Evolutionary conservation across 345 rosid species (phyloP).

Genomic region (Mallotus nudiflorus): DNA sequence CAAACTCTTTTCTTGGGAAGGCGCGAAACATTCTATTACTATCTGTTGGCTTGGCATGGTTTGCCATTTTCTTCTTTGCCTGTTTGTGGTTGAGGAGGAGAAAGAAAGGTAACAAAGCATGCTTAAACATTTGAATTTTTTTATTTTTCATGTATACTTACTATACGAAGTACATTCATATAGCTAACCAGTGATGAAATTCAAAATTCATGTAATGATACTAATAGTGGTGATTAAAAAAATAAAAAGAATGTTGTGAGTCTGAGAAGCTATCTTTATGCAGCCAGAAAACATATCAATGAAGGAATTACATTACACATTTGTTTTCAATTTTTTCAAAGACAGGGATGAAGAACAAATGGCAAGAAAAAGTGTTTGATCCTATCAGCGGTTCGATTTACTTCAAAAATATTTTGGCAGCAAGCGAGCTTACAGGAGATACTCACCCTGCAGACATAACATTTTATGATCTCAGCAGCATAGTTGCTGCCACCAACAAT

Average conservation of each 20-base stretch:
- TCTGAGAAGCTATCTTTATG: too few relatives aligned
- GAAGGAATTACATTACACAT: too few relatives aligned
- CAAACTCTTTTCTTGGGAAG: background rate
- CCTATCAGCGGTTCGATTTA: background rate
- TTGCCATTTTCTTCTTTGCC: background rate
- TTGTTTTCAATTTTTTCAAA: background rate
- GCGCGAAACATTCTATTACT: background rate
- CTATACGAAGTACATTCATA: too few relatives aligned
- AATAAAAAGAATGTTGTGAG: too few relatives aligned
- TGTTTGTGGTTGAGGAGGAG: background rate
- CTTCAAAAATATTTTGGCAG: background rate
- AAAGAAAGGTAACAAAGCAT: background rate
- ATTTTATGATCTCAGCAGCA: conserved; percentile 4
- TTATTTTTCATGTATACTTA: background rate
- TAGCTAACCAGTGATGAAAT: too few relatives aligned
- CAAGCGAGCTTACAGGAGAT: too few relatives aligned
- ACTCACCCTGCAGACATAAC: too few relatives aligned
- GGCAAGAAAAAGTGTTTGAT: background rate
- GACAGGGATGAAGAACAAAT: background rate
- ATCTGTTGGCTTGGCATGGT: background rate
- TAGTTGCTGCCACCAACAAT: conserved; percentile 32
- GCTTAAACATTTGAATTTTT: background rate
- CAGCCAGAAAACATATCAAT: too few relatives aligned
- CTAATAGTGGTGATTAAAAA: too few relatives aligned
- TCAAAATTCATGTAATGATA: too few relatives aligned